Evolutionary conservation across 164 flowering plant species (phyloP).

Genomic region (Vitis cinerea): DNA sequence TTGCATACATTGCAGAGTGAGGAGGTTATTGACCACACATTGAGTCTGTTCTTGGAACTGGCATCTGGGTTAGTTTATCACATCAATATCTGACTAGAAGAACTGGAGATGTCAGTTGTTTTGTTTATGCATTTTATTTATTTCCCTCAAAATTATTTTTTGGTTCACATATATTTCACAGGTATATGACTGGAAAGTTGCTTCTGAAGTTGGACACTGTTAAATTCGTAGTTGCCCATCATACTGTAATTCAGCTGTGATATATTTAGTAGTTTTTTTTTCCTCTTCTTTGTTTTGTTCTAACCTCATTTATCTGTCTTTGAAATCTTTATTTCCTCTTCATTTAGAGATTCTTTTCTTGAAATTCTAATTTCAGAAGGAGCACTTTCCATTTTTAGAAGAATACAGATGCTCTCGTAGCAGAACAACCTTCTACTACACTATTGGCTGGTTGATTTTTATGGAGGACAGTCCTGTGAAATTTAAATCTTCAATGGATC

Average conservation of each 20-base stretch:
- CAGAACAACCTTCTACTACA: conserved; percentile 91
- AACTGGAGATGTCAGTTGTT: background rate
- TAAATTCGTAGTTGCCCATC: conserved; percentile 80
- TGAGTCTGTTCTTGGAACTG: conserved; percentile 87
- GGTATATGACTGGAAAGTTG: conserved; percentile 97
- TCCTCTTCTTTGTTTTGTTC: conserved; percentile 3
- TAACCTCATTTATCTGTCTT: background rate
- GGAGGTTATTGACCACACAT: conserved; percentile 90
- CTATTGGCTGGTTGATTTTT: conserved; percentile 92
- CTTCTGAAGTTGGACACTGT: conserved; percentile 90
- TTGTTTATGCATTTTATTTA: background rate
- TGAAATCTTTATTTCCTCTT: background rate
- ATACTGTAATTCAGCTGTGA: conserved; percentile 59
- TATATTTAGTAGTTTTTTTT: conserved; percentile 7
- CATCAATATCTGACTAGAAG: background rate
- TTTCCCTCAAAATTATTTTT: background rate
- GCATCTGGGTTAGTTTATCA: conserved; percentile 83
- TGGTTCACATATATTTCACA: conserved; percentile 21
- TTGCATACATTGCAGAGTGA: conserved; percentile 57
- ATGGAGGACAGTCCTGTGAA: conserved; percentile 90
- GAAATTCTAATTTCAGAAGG: conserved; percentile 54
- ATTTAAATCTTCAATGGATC: conserved; percentile 94
- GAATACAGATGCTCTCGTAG: conserved; percentile 88
- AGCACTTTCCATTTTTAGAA: conserved; percentile 89
- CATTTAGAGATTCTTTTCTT: background rate